These are phyloP conservation scores for Zymoseptoria tritici DNA, from an alignment of 2,329 filamentous ascomycete species.

Conservation along the genomic window DNA sequence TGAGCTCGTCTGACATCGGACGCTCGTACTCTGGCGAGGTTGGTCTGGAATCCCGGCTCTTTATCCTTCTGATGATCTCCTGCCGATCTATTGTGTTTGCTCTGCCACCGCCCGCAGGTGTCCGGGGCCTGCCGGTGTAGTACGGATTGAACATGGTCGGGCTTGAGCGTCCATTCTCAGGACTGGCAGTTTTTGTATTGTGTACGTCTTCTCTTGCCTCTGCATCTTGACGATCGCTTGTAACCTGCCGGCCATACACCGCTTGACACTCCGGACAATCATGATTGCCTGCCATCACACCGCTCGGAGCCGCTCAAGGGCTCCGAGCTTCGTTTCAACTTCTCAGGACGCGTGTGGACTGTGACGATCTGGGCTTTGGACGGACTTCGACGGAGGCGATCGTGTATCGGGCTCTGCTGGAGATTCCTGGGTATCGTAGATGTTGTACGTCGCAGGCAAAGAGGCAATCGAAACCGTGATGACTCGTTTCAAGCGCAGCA, in stretches of 20 bases:
- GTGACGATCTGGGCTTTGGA: background rate
- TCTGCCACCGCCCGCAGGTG: constrained; percentile 24
- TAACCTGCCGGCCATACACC: constrained; percentile 9
- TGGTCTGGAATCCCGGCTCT: constrained; percentile 42
- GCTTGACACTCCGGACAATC: constrained; percentile 14
- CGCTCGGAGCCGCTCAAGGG: constrained; percentile 18
- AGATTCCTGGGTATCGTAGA: background rate
- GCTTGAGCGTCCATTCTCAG: constrained; percentile 14
- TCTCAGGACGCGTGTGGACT: background rate
- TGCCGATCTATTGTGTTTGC: constrained; percentile 50
- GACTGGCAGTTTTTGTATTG: constrained; percentile 11
- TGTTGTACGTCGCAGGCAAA: background rate
- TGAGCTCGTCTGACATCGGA: constrained; percentile 8
- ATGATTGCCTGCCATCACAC: constrained; percentile 19
- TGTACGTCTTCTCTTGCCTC: constrained; percentile 7
- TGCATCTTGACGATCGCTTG: constrained; percentile 1
- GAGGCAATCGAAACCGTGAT: background rate
- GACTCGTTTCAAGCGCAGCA: background rate
- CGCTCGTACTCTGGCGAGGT: constrained; percentile 21
- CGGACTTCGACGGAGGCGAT: background rate
- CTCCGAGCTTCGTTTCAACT: constrained; percentile 13
- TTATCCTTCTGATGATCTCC: constrained; percentile 76
- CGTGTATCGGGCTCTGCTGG: background rate
- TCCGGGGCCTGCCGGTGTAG: constrained; percentile 28
- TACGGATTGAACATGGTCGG: constrained; percentile 30